Evolutionary conservation across 352 stramenopile species (phyloP), one percentile per base, ranked within the genome.

Genomic region (Aphanomyces invadans): DNA sequence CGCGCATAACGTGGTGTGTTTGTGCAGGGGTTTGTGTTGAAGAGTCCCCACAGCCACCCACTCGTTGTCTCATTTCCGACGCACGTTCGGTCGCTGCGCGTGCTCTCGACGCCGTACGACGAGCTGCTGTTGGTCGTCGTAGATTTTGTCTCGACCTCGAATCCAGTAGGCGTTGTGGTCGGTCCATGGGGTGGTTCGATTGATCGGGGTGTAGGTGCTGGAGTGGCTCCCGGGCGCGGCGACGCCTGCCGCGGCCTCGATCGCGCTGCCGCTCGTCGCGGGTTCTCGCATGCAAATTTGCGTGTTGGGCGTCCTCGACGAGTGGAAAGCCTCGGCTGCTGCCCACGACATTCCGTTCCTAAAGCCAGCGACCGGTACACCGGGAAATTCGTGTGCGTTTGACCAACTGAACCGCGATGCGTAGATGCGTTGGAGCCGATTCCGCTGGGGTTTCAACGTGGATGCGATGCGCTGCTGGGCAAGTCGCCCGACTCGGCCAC

Each of bases 271-370:
- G 2, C 39, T 92, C 23, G 60, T 87, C 5, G 79, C 83, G 2
- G 79, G 78, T 2, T 79, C 79, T 2, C 79, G 81, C 15, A 87
- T 88, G 31, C 83, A 92, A 54, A 69, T 85, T 29, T 77, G 88
- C 32, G 74, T 90, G 12, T 72, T 90, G 17, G 74, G 67, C 9
- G 75, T 80, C 0, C 60, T 92, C 7, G 67, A 74, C 0, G 68
- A 62, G 4, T 92, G 83, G 83, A 90, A 89, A 63, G 0, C n/a
- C 3, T 76, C 77, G 0, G 75, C 77, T n/a, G 56, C 64, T 12
- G 23, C 66, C 1, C 63, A 86, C 21, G 74, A 76, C 4, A 77
- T 87, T 7, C 77, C 77, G 1, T 78, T 91, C 61, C 80, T 79
- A 48, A 78, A 79, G 10, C 71, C 80, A 0, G 9, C 4, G 28